These are phyloP conservation scores for Pseudopithomyces chartarum DNA, from an alignment of 2,329 filamentous ascomycete species.

Conservation along the genomic window DNA sequence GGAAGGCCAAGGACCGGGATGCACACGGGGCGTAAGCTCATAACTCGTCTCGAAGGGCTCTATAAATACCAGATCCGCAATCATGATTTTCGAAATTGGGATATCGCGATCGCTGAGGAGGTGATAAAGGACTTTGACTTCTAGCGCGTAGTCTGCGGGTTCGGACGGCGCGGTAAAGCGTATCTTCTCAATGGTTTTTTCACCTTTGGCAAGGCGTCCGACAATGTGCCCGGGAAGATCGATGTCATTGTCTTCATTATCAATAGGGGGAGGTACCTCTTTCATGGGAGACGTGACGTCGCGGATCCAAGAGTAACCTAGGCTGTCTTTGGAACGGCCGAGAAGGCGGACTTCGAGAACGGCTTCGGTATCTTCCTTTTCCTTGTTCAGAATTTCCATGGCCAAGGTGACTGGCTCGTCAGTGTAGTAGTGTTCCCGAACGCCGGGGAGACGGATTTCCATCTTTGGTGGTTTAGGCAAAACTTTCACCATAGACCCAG, in stretches of 20 bases:
- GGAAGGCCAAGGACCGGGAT: slow-evolving; percentile 82
- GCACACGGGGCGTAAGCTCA: slow-evolving; percentile 79
- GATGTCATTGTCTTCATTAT: slow-evolving; percentile 31
- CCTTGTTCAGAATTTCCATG: slow-evolving; percentile 77
- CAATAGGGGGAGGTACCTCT: slow-evolving; percentile 29
- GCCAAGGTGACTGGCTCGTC: slow-evolving; percentile 75
- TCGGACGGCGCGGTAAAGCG: slow-evolving; percentile 49
- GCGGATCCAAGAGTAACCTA: slow-evolving; percentile 54
- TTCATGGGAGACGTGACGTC: slow-evolving; percentile 39
- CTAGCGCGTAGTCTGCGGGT: slow-evolving; percentile 67
- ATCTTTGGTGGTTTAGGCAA: slow-evolving; percentile 92
- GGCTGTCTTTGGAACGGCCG: slow-evolving; percentile 57
- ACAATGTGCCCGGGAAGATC: slow-evolving; percentile 45
- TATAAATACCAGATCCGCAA: slow-evolving; percentile 73
- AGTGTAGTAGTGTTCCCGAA: slow-evolving; percentile 78
- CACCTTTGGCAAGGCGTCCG: slow-evolving; percentile 39
- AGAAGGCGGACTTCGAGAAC: slow-evolving; percentile 71
- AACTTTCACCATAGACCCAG: slow-evolving; percentile 67
- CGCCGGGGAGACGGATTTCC: slow-evolving; percentile 68
- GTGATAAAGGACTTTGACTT: slow-evolving; percentile 76
- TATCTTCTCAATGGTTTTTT: slow-evolving; percentile 40
- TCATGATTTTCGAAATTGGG: slow-evolving; percentile 74
- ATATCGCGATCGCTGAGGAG: slow-evolving; percentile 80
- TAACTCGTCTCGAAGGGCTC: slow-evolving; percentile 92
- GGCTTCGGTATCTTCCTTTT: slow-evolving; percentile 77